Base-by-base conservation (phyloP, 805 yeast species). In the Debaryomyces prosopidis region DNA sequence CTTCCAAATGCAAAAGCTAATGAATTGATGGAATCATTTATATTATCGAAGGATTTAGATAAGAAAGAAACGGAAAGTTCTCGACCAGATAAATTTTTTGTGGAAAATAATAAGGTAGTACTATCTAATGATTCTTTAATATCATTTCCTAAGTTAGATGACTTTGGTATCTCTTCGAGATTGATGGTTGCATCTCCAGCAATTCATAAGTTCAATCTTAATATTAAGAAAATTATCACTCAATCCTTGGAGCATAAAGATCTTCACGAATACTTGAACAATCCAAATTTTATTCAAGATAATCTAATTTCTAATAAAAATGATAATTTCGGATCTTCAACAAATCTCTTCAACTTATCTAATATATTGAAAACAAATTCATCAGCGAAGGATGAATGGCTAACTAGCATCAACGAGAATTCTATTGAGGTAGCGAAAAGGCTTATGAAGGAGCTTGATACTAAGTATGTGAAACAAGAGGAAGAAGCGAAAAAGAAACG, bases 171-270 rank as follows among this genome's bases (percentile, higher is more conserved):
- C 9, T 49, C 49, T 17, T 39, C 53, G 10, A 57, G 52, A n/a
- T 51, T 70, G 19, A 17, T 54, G 20, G 55, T 68, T 5, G 44
- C 59, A 4, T 60, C 71, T 3, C 75, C 76, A 0, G 66, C 69
- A 2, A 46, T 54, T 7, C 55, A 57, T 28, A 65, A 67, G 44
- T 61, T 57, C 50, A 54, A 56, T 39, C 26, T 37, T 2, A 50
- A 62, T 30, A 47, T 72, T 20, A 58, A 57, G 20, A 55, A 56
- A 20, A 59, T 65, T 14, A 47, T 69, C 4, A 20, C 40, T 12
- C 47, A 53, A 18, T 63, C 69, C 2, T 49, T 65, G 19, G 34
- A 38, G 6, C 47, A 45, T 3, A 52, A 52, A 1, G 53, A 62
- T 4, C 45, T 65, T 16, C n/a, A 41, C 19, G 49, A 51, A 17